These are phyloP conservation scores for Suillus americanus DNA, from an alignment of 768 basidiomycete species.

Conservation along the genomic window DNA sequence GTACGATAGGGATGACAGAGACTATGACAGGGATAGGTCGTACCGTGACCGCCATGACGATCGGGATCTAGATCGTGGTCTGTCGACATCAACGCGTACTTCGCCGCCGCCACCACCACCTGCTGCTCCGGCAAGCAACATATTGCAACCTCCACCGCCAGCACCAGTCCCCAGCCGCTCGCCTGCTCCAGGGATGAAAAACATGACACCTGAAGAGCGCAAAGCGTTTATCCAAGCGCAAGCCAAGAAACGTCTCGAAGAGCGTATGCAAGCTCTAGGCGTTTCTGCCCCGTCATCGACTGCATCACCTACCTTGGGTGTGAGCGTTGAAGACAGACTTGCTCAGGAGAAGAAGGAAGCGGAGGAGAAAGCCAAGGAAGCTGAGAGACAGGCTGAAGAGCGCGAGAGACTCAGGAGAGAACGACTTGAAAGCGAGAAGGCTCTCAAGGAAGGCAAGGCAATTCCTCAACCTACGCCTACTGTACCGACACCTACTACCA, in stretches of 20 bases:
- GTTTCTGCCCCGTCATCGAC: slow-evolving; percentile 46
- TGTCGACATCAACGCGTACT: slow-evolving; percentile 39
- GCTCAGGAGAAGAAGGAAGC: slow-evolving; percentile 88
- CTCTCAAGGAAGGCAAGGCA: slow-evolving; percentile 47
- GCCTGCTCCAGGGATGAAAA: slow-evolving; percentile 59
- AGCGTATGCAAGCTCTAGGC: slow-evolving; percentile 83
- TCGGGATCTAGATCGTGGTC: slow-evolving; percentile 35
- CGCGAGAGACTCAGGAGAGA: slow-evolving; percentile 72
- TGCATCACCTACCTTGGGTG: slow-evolving; percentile 59
- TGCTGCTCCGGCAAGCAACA: slow-evolving; percentile 38
- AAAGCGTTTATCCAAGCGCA: slow-evolving; percentile 74
- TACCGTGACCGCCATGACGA: slow-evolving; percentile 34
- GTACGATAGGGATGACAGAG: slow-evolving; percentile 37
- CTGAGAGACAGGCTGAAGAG: slow-evolving; percentile 80
- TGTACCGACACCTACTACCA: slow-evolving; percentile 41
- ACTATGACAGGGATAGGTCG: slow-evolving; percentile 32
- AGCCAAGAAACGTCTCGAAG: slow-evolving; percentile 80
- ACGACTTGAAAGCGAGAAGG: slow-evolving; percentile 74
- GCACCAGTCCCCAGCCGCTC: slow-evolving; percentile 56
- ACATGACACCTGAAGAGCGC: slow-evolving; percentile 85
- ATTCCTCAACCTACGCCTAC: slow-evolving; percentile 39
- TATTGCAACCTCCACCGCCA: slow-evolving; percentile 46
- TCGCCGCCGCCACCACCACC: slow-evolving; percentile 51
- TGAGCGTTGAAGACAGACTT: slow-evolving; percentile 80
- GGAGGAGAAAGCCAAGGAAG: slow-evolving; percentile 75